These are phyloP conservation scores for Mesostigma viride DNA, from an alignment of 139 green algal species.

Conservation along the genomic window DNA sequence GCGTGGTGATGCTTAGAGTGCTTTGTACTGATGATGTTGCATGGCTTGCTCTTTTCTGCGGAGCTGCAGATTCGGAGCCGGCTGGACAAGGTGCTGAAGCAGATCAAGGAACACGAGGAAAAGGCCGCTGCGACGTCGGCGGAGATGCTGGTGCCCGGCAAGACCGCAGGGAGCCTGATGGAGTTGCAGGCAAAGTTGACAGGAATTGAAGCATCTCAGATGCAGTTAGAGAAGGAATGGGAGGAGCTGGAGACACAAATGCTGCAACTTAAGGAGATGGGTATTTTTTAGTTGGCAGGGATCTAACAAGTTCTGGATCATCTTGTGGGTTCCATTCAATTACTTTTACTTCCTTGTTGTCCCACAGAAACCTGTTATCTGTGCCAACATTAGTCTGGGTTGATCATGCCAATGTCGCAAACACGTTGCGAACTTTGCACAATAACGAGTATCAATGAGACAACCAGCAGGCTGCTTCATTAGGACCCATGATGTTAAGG, in stretches of 20 bases:
- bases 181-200: conserved; percentile 8
- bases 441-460: no score
- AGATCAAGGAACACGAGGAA: conserved; percentile 13
- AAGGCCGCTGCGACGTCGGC: conserved; percentile 9
- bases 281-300: no score
- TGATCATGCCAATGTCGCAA: no score
- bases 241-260: conserved; percentile 15
- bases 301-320: no score
- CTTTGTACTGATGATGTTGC: neutral
- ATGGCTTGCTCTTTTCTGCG: neutral
- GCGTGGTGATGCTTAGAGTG: neutral
- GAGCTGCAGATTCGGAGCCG: neutral
- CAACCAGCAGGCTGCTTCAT: no score
- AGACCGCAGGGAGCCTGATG: conserved; percentile 4
- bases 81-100: conserved; percentile 1
- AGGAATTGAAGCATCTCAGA: neutral
- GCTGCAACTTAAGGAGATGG: no score
- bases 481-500: no score
- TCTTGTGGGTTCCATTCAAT: no score
- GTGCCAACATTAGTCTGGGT: no score
- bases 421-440: no score
- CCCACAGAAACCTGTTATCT: no score
- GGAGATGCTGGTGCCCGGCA: conserved; percentile 14
- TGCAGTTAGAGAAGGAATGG: conserved; percentile 12
- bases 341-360: no score